These are phyloP conservation scores for Taxillus chinensis DNA, from an alignment of 164 flowering plant genomes.

Conservation along the genomic window DNA sequence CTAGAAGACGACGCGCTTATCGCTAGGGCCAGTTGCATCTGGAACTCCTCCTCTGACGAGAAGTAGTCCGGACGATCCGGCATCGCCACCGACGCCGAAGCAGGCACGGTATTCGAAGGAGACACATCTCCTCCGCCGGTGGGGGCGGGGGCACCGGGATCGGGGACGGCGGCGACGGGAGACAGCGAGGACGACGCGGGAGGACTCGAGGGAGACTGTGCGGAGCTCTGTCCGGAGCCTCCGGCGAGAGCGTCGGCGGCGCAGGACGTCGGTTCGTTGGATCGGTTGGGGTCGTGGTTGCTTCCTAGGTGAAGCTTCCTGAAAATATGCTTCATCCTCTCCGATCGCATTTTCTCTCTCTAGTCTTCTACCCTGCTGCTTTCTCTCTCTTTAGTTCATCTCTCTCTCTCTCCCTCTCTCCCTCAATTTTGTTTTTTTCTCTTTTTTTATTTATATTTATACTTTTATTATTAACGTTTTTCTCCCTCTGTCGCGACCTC, in stretches of 20 bases:
- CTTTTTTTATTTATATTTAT: not conserved
- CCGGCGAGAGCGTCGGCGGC: constrained; percentile 18
- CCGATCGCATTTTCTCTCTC: constrained; percentile 9
- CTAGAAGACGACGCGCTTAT: constrained; percentile 64
- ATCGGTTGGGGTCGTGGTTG: constrained; percentile 51
- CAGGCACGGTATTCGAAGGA: not conserved
- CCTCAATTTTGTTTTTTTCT: constrained; percentile 6
- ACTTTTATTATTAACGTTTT: too few species aligned
- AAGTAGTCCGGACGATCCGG: constrained; percentile 38
- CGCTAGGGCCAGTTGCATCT: constrained; percentile 86
- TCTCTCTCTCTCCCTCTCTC: constrained; percentile 6
- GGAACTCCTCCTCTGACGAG: constrained; percentile 85
- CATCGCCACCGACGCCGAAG: not conserved
- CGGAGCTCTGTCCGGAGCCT: constrained; percentile 14
- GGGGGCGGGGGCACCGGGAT: constrained; percentile 9
- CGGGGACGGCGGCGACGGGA: constrained; percentile 7
- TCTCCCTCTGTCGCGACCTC: too few species aligned
- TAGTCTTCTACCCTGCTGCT: constrained; percentile 21
- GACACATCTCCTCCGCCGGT: not conserved
- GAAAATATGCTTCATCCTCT: constrained; percentile 78
- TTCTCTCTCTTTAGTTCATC: constrained; percentile 5
- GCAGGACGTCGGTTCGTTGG: constrained; percentile 34
- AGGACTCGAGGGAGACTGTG: constrained; percentile 15
- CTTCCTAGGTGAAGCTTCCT: constrained; percentile 73
- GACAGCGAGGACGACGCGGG: constrained; percentile 17